A percentile compares a stretch with the other conserved stretches of the same genome.
Conservation (phyloP, 2,329 filamentous ascomycete species). For the Aspergillus hiratsukae region DNA sequence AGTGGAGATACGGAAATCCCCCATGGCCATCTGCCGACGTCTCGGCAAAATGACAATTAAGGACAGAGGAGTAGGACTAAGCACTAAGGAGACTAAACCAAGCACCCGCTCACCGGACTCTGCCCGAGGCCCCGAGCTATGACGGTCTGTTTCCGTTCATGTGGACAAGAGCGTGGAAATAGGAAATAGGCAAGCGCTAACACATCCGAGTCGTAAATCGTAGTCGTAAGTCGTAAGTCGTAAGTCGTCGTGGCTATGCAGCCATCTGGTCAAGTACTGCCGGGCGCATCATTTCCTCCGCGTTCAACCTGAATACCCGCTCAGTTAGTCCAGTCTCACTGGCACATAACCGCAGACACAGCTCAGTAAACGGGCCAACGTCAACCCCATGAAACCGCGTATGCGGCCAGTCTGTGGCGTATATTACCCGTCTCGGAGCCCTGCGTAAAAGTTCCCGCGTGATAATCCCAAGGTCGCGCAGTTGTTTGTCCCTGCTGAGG, state of each 20-base stretch:
- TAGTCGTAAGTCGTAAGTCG: neutral
- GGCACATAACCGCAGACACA: conserved; percentile 51
- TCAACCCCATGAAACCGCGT: conserved; percentile 57
- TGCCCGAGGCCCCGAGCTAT: neutral
- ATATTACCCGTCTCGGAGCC: conserved; percentile 48
- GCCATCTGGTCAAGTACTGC: neutral
- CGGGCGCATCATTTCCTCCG: conserved; percentile 45
- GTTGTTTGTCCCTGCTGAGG: conserved; percentile 43
- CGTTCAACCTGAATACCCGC: conserved; percentile 53
- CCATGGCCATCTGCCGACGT: neutral
- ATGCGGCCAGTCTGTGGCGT: conserved; percentile 62
- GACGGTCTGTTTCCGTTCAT: neutral
- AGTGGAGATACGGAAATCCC: neutral
- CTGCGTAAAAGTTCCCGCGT: conserved; percentile 47
- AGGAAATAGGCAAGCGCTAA: neutral
- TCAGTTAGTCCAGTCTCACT: conserved; percentile 43
- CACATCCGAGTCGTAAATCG: neutral
- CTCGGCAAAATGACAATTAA: neutral
- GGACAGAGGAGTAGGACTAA: no score
- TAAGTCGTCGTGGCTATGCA: neutral
- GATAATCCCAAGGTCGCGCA: conserved; percentile 47
- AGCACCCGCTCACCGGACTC: neutral
- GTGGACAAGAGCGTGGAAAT: no score
- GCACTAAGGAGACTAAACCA: neutral
- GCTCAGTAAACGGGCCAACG: conserved; percentile 52